phyloP scores from a whole-genome alignment of 2,329 filamentous ascomycete species.

The Aspergillus floridensis region DNA sequence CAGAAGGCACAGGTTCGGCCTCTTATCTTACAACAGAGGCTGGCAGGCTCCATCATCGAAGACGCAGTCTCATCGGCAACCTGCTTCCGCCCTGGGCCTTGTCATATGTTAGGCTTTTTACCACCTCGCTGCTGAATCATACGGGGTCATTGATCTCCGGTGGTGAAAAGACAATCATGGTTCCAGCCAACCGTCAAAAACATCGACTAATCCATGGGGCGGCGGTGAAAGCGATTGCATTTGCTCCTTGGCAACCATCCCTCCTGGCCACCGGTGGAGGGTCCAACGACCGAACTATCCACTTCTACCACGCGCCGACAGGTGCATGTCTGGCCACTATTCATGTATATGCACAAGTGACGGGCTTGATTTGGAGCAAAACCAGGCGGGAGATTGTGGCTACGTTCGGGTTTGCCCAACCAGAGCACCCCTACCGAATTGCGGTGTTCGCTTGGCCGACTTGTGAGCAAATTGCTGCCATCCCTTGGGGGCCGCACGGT shows the following conservation, averaged over 20 bases:
- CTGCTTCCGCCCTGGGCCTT: constrained; percentile 29
- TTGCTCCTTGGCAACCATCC: constrained; percentile 88
- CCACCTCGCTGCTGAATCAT: constrained; percentile 24
- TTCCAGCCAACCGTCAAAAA: constrained; percentile 59
- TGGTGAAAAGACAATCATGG: constrained; percentile 43
- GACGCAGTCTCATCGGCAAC: constrained; percentile 24
- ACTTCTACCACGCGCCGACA: constrained; percentile 86
- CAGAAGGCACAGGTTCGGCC: constrained; percentile 18
- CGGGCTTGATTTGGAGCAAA: constrained; percentile 84
- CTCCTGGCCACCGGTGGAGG: constrained; percentile 89
- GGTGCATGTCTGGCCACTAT: constrained; percentile 86
- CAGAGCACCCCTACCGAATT: constrained; percentile 83
- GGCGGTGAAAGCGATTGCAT: constrained; percentile 94
- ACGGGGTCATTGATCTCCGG: constrained; percentile 30
- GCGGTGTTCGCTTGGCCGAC: constrained; percentile 94
- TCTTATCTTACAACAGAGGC: constrained; percentile 22
- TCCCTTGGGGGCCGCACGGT: constrained; percentile 71
- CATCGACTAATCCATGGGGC: constrained; percentile 77
- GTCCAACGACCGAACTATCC: constrained; percentile 90
- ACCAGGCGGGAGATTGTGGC: constrained; percentile 84
- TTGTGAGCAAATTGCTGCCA: constrained; percentile 78
- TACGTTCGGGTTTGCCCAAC: constrained; percentile 90
- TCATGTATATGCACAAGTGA: constrained; percentile 89
- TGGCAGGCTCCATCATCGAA: constrained; percentile 21
- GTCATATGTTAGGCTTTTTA: constrained; percentile 15